Evolutionary conservation across 2,329 filamentous ascomycete genomes (phyloP).

Genomic region (Apiospora koreana): DNA sequence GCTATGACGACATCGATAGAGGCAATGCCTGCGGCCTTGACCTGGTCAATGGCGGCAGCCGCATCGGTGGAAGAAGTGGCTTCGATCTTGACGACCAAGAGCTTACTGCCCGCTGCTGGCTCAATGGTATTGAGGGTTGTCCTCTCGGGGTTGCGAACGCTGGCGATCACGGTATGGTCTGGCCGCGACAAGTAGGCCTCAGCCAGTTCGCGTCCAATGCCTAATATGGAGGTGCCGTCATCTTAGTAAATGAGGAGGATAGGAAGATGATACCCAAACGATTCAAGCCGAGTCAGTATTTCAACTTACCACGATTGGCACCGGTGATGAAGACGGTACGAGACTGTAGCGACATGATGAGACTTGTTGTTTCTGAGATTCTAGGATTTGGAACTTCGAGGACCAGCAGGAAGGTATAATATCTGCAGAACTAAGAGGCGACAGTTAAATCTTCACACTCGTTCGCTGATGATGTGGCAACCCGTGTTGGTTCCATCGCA

Average conservation of each 20-base stretch:
- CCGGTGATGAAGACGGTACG: slow-evolving; percentile 15
- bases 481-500: too few species aligned
- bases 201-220: slow-evolving; percentile 25
- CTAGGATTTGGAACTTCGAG: too few species aligned
- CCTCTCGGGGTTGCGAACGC: not conserved
- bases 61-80: not conserved
- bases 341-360: not conserved
- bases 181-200: not conserved
- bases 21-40: not conserved
- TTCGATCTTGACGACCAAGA: not conserved
- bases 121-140: not conserved
- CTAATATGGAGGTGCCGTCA: not conserved
- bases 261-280: too few species aligned
- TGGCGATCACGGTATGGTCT: not conserved
- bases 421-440: too few species aligned
- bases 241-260: too few species aligned
- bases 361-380: too few species aligned
- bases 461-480: too few species aligned
- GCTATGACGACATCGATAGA: not conserved
- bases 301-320: slow-evolving; percentile 23
- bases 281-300: not conserved
- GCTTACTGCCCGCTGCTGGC: not conserved
- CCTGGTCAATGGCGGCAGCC: not conserved
- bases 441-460: too few species aligned
- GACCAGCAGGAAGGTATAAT: too few species aligned